Evolutionary conservation across 495 filamentous ascomycete genomes (phyloP).

Genomic region (Hypoxylon fragiforme): DNA sequence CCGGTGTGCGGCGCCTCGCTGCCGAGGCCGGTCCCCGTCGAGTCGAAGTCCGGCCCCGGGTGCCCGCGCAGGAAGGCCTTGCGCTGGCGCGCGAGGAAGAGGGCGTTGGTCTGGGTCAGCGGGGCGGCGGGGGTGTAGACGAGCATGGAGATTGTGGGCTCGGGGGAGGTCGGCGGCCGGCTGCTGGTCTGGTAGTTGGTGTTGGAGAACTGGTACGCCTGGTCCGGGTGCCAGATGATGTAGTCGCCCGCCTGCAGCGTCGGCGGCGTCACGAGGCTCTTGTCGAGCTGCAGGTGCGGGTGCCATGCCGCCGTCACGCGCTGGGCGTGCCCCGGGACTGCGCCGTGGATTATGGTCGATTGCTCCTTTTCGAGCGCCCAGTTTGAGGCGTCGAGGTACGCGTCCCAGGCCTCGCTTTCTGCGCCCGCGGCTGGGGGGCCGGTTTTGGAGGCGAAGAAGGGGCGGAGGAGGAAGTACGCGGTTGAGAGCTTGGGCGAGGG

Average conservation of each 20-base stretch:
- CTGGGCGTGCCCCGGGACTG: conserved; percentile 77
- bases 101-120: conserved; percentile 74
- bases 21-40: conserved; percentile 51
- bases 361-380: conserved; percentile 56
- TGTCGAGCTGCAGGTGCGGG: conserved; percentile 73
- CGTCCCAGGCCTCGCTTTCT: conserved; percentile 43
- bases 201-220: conserved; percentile 52
- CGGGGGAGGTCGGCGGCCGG: conserved; percentile 40
- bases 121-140: conserved; percentile 86
- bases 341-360: conserved; percentile 71
- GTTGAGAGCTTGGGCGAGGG: conserved; percentile 80
- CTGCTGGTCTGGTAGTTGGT: conserved; percentile 44
- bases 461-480: conserved; percentile 83
- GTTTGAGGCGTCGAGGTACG: conserved; percentile 60
- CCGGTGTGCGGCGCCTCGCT: conserved; percentile 50
- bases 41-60: conserved; percentile 72
- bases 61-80: conserved; percentile 67
- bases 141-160: conserved; percentile 49
- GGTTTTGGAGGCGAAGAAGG: conserved; percentile 72
- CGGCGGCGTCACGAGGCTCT: conserved; percentile 78
- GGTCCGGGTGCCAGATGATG: conserved; percentile 90
- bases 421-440: conserved; percentile 42
- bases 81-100: conserved; percentile 77
- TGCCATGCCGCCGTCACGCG: conserved; percentile 77
- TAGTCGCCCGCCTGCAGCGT: conserved; percentile 81